Evolutionary conservation across 495 filamentous ascomycete species (phyloP).

Genomic region (Hypoxylon lenormandii): DNA sequence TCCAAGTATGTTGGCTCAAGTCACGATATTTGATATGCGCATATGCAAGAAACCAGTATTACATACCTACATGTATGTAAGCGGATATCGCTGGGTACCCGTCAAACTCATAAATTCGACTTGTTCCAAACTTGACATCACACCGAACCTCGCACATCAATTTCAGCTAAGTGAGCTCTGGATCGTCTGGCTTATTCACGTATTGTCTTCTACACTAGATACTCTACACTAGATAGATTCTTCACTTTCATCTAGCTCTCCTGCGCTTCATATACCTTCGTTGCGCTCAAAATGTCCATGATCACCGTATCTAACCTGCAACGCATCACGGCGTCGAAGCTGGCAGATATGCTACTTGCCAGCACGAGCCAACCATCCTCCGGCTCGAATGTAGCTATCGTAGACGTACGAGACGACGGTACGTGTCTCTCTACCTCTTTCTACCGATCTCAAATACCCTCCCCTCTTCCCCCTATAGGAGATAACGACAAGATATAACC

Average conservation of each 20-base stretch:
- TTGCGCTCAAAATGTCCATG: slow-evolving; percentile 61
- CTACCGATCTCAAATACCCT: not conserved
- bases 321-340: slow-evolving; percentile 71
- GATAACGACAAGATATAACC: too few species aligned
- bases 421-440: slow-evolving; percentile 22
- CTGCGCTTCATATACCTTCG: not conserved
- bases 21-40: not conserved
- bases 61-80: slow-evolving; percentile 3
- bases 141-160: not conserved
- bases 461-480: too few species aligned
- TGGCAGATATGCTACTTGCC: slow-evolving; percentile 67
- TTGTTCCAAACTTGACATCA: slow-evolving; percentile 55
- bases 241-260: not conserved
- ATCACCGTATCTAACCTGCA: slow-evolving; percentile 70
- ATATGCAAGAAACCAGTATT: not conserved
- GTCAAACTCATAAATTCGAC: not conserved
- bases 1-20: not conserved
- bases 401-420: slow-evolving; percentile 91
- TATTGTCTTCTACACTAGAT: not conserved
- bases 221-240: not conserved
- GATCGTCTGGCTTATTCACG: not conserved
- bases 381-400: slow-evolving; percentile 70
- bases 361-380: slow-evolving; percentile 18
- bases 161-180: not conserved
- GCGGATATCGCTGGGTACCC: slow-evolving; percentile 5